These are phyloP conservation scores for Gracilaria caudata DNA, from an alignment of 23 red algal species.

Conservation along the genomic window DNA sequence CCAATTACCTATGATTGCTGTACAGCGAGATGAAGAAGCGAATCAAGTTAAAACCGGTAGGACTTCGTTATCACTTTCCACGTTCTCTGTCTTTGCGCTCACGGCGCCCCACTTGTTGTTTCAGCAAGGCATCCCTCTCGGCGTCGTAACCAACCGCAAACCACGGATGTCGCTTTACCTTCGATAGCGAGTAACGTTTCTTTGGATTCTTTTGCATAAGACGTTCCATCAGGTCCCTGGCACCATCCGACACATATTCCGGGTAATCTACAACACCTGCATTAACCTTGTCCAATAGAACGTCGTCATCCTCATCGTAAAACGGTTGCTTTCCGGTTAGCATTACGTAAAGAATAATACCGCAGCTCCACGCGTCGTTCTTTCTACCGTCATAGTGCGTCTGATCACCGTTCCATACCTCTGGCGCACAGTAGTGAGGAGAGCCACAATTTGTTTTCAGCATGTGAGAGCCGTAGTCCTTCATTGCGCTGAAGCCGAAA, in stretches of 20 bases:
- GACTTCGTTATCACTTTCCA: not conserved
- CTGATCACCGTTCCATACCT: slow-evolving; percentile 75
- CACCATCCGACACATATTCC: slow-evolving; percentile 77
- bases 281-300: slow-evolving; percentile 81
- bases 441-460: slow-evolving; percentile 82
- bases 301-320: slow-evolving; percentile 89
- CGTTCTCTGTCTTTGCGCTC: slow-evolving; percentile 37
- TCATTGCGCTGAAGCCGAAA: slow-evolving; percentile 94
- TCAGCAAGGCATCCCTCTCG: slow-evolving; percentile 72
- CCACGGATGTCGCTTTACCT: slow-evolving; percentile 93
- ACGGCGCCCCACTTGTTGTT: slow-evolving; percentile 63
- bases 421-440: slow-evolving; percentile 84
- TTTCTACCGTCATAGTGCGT: slow-evolving; percentile 76
- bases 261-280: slow-evolving; percentile 76
- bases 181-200: slow-evolving; percentile 77
- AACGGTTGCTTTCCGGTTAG: slow-evolving; percentile 96
- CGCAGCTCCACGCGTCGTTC: slow-evolving; percentile 93
- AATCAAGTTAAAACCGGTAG: not conserved
- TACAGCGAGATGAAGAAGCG: slow-evolving; percentile 2
- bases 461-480: slow-evolving; percentile 76
- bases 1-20: slow-evolving; percentile 15
- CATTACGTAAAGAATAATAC: slow-evolving; percentile 97
- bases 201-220: slow-evolving; percentile 90
- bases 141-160: slow-evolving; percentile 74
- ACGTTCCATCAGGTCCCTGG: slow-evolving; percentile 74